Conservation (phyloP, 1,284 basidiomycete species). For the Sporisorium exsertum region DNA sequence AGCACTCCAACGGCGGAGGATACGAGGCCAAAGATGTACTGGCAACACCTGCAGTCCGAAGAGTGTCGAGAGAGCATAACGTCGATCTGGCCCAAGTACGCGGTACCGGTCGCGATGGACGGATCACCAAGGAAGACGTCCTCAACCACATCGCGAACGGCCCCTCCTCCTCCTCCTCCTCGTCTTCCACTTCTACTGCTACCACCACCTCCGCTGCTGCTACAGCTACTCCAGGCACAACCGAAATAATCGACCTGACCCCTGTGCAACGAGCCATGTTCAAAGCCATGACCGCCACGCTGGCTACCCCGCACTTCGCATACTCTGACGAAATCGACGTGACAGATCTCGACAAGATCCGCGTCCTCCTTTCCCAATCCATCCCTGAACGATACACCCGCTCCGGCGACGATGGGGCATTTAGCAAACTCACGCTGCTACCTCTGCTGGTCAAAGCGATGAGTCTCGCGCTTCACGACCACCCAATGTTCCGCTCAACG, state of each 20-base stretch:
- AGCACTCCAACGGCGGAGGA: constrained; percentile 22
- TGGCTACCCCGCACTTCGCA: constrained; percentile 80
- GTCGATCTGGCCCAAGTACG: constrained; percentile 74
- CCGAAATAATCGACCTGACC: constrained; percentile 49
- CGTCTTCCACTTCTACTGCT: background rate
- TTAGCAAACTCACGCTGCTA: constrained; percentile 79
- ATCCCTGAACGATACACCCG: constrained; percentile 73
- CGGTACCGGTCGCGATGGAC: constrained; percentile 80
- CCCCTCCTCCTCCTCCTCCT: background rate
- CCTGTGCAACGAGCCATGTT: constrained; percentile 68
- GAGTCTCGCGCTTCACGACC: constrained; percentile 81
- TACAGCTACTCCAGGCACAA: constrained; percentile 5
- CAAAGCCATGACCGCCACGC: constrained; percentile 66
- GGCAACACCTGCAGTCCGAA: constrained; percentile 82
- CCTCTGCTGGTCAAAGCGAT: constrained; percentile 88
- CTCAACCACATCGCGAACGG: constrained; percentile 34
- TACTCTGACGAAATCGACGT: constrained; percentile 80
- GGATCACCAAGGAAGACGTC: constrained; percentile 82
- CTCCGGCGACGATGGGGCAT: constrained; percentile 34
- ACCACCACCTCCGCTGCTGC: background rate
- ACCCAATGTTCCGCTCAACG: constrained; percentile 78
- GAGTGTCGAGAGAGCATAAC: constrained; percentile 78
- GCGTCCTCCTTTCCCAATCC: constrained; percentile 78
- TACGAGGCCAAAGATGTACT: constrained; percentile 44
- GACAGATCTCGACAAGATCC: constrained; percentile 79